Evolutionary conservation across 2,329 filamentous ascomycete species (phyloP).

Genomic region (Fusarium sublunatum): DNA sequence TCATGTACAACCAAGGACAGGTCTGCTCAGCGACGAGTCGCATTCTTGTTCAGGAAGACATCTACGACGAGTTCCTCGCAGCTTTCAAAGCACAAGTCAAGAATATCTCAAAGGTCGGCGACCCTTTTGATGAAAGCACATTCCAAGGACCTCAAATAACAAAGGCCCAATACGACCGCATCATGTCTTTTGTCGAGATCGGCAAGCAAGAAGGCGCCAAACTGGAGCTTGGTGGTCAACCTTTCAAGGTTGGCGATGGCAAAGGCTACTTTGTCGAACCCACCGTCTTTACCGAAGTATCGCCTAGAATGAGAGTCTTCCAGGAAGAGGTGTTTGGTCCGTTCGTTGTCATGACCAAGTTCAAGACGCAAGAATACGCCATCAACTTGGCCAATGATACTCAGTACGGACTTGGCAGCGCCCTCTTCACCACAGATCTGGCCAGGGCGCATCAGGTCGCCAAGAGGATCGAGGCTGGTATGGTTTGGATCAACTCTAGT

Average conservation of each 20-base stretch:
- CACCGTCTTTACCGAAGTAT: conserved; percentile 58
- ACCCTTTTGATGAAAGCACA: conserved; percentile 75
- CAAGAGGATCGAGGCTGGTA: conserved; percentile 69
- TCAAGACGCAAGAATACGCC: conserved; percentile 57
- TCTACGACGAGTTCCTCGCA: conserved; percentile 71
- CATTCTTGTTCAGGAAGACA: conserved; percentile 70
- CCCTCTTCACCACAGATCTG: conserved; percentile 71
- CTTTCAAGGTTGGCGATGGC: conserved; percentile 48
- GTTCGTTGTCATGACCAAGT: conserved; percentile 56
- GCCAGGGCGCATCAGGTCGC: conserved; percentile 60
- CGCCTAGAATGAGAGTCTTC: conserved; percentile 57
- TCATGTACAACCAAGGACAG: conserved; percentile 72
- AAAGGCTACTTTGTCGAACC: conserved; percentile 61
- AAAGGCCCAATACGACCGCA: conserved; percentile 75
- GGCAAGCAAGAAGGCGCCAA: conserved; percentile 79
- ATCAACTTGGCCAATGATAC: conserved; percentile 61
- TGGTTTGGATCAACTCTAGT: conserved; percentile 64
- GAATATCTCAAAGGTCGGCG: conserved; percentile 70
- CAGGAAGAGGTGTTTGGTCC: conserved; percentile 61
- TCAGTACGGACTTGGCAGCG: conserved; percentile 70
- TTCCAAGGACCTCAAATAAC: conserved; percentile 82
- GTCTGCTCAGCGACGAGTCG: conserved; percentile 74
- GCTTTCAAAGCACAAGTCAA: conserved; percentile 26
- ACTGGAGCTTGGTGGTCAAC: conserved; percentile 69
- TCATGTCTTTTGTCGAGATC: conserved; percentile 75